These are phyloP conservation scores for Linnemannia schmuckeri DNA, from an alignment of 192 early-diverging fungal species.

Conservation along the genomic window DNA sequence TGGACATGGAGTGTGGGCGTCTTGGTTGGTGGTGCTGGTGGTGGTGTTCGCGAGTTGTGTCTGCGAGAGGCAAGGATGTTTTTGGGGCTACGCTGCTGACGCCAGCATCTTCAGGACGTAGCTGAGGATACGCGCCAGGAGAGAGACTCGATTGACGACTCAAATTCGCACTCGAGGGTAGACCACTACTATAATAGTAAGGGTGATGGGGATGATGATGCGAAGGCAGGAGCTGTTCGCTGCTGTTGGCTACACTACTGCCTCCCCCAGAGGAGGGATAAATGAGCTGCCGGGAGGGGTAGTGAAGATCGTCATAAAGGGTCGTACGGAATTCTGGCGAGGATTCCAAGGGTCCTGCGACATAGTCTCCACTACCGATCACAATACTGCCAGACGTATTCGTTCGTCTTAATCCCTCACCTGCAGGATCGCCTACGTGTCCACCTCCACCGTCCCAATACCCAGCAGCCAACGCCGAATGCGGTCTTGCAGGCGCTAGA, in stretches of 20 bases:
- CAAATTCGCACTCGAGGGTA: background rate
- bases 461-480: background rate
- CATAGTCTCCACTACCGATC: constrained; percentile 14
- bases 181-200: background rate
- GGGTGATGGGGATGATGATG: background rate
- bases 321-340: constrained; percentile 16
- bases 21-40: background rate
- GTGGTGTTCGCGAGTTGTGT: background rate
- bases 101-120: background rate
- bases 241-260: constrained; percentile 14
- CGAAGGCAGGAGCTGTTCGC: constrained; percentile 15
- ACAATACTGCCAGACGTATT: background rate
- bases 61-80: background rate
- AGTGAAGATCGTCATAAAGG: constrained; percentile 30
- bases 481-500: background rate
- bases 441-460: background rate
- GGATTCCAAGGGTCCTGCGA: constrained; percentile 14
- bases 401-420: background rate
- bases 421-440: too few relatives aligned
- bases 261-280: background rate
- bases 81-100: background rate
- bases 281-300: background rate
- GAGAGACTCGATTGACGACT: constrained; percentile 39
- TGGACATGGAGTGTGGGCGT: background rate
- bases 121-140: constrained; percentile 9